phyloP scores from a whole-genome alignment of 2,329 filamentous ascomycete genomes.

The Diaporthe sp. region DNA sequence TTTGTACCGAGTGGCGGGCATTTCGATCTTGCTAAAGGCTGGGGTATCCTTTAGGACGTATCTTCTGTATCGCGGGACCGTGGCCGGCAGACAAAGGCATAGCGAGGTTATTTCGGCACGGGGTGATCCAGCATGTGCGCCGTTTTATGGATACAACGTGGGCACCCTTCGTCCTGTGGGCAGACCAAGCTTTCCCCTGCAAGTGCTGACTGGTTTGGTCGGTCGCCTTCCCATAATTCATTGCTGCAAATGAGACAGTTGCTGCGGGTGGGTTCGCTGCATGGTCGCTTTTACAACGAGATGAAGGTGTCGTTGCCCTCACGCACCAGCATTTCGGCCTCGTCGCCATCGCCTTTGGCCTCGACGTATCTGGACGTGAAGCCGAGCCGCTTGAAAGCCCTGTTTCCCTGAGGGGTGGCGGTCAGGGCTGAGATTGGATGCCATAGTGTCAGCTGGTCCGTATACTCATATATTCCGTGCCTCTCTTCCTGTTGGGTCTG shows the following conservation, averaged over 20 bases:
- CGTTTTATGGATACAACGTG: neutral
- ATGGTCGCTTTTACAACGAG: neutral
- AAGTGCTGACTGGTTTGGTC: neutral
- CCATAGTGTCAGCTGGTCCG: neutral
- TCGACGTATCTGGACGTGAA: slow-evolving; percentile 24
- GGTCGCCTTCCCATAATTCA: neutral
- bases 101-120: no score
- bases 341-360: neutral
- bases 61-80: neutral
- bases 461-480: no score
- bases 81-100: no score
- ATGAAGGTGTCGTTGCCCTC: slow-evolving; percentile 7
- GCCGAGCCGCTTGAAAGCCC: slow-evolving; percentile 27
- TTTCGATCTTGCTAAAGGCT: neutral
- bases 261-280: neutral
- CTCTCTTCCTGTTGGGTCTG: no score
- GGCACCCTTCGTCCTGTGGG: neutral
- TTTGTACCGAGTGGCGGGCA: neutral
- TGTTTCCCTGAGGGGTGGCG: slow-evolving; percentile 21
- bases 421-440: slow-evolving; percentile 23
- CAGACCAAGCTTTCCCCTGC: neutral
- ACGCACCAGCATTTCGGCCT: slow-evolving; percentile 29
- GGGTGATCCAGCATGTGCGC: neutral
- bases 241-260: neutral
- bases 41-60: no score